phyloP scores from a whole-genome alignment of 768 basidiomycete genomes.

The Cystofilobasidium bisporidii region DNA sequence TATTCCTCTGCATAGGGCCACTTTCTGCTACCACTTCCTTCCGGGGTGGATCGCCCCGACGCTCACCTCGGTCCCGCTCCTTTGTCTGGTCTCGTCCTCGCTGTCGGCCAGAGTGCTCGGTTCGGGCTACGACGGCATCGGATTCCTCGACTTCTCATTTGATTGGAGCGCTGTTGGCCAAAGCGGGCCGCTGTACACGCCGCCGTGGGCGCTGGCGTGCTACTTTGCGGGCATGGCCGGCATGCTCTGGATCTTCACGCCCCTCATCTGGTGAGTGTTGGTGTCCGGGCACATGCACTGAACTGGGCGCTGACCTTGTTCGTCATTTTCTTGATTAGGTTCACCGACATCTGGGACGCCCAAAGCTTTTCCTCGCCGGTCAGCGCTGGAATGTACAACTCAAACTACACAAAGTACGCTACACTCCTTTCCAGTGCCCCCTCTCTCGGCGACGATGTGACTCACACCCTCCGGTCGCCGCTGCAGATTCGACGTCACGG shows the following conservation, averaged over 20 bases:
- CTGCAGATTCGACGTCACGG: constrained; percentile 39
- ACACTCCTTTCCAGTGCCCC: no score
- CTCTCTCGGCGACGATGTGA: no score
- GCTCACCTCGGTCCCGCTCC: constrained; percentile 37
- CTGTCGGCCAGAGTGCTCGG: constrained; percentile 37
- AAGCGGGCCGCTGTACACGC: constrained; percentile 39
- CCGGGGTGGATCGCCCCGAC: constrained; percentile 40
- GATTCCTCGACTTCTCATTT: constrained; percentile 38
- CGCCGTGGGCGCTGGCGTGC: constrained; percentile 39
- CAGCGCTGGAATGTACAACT: constrained; percentile 37
- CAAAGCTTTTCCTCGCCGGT: constrained; percentile 37
- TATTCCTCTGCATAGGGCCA: constrained; percentile 31
- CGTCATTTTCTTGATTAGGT: neutral
- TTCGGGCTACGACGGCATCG: constrained; percentile 38
- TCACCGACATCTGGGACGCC: constrained; percentile 34
- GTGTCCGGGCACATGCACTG: neutral
- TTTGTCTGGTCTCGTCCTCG: constrained; percentile 37
- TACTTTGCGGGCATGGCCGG: constrained; percentile 39
- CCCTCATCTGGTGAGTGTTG: constrained; percentile 33
- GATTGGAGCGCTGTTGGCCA: constrained; percentile 40
- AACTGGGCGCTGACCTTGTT: neutral
- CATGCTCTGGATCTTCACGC: constrained; percentile 39
- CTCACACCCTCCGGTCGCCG: constrained; percentile 35
- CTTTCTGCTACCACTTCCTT: constrained; percentile 37
- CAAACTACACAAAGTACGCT: constrained; percentile 35